These are phyloP conservation scores for Saccharomyces hybrid DNA, from an alignment of 1,139 yeast genomes.

Conservation along the genomic window DNA sequence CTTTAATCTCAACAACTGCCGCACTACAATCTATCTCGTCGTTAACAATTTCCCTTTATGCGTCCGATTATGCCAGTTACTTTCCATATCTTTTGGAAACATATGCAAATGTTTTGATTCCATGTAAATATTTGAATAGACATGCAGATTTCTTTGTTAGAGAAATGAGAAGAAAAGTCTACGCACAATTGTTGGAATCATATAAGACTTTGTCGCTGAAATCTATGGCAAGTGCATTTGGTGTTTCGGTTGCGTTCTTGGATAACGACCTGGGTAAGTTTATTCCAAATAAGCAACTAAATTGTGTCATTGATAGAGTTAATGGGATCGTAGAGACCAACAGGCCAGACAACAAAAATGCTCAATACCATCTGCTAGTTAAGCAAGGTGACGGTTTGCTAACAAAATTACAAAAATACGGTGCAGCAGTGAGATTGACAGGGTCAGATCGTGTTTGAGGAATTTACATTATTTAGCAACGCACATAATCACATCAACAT, in stretches of 20 bases:
- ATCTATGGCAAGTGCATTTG: conserved; percentile 92
- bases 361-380: conserved; percentile 80
- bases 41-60: conserved; percentile 79
- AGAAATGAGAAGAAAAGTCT: conserved; percentile 93
- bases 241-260: conserved; percentile 76
- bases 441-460: conserved; percentile 66
- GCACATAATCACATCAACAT: conserved; percentile 9
- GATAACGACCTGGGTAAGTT: conserved; percentile 78
- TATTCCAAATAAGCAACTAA: conserved; percentile 86
- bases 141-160: conserved; percentile 82
- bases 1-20: conserved; percentile 66
- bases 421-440: conserved; percentile 91
- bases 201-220: conserved; percentile 83
- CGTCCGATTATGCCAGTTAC: conserved; percentile 77
- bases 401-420: conserved; percentile 92
- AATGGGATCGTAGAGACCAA: conserved; percentile 94
- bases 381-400: conserved; percentile 89
- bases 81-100: conserved; percentile 74
- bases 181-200: conserved; percentile 87
- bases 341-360: conserved; percentile 92
- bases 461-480: background rate
- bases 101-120: conserved; percentile 62
- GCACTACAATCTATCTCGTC: conserved; percentile 74
- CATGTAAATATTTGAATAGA: conserved; percentile 66
- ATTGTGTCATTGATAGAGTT: conserved; percentile 92